Evolutionary conservation across 495 filamentous ascomycete genomes (phyloP).

Genomic region (Aspergillus homomorphus): DNA sequence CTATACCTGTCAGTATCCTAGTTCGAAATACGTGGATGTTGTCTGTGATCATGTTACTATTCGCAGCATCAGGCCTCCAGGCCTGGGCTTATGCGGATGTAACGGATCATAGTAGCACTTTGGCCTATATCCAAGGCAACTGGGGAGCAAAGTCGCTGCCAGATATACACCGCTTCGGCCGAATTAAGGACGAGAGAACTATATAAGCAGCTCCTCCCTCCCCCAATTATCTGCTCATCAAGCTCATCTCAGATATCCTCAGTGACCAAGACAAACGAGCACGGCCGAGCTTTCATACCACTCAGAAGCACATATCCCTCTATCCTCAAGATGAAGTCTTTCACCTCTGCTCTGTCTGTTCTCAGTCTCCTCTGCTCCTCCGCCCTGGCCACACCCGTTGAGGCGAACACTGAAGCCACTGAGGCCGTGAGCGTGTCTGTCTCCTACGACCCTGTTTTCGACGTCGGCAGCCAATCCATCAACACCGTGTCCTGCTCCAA

Average conservation of each 20-base stretch:
- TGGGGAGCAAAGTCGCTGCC: not conserved
- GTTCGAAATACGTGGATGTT: not conserved
- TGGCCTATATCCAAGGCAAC: not conserved
- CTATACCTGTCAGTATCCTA: slow-evolving; percentile 2
- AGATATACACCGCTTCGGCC: not conserved
- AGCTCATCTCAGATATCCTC: not conserved
- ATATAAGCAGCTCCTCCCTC: not conserved
- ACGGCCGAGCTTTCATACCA: not conserved
- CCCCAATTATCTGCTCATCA: not conserved
- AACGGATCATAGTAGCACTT: not conserved
- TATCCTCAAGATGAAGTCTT: slow-evolving; percentile 15
- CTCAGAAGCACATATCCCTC: not conserved
- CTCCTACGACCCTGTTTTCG: slow-evolving; percentile 38
- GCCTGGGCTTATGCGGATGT: not conserved
- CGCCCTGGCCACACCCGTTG: slow-evolving; percentile 11
- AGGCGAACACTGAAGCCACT: not conserved
- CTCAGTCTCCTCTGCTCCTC: slow-evolving; percentile 14
- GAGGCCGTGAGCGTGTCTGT: slow-evolving; percentile 27
- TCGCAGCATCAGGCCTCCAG: slow-evolving; percentile 6
- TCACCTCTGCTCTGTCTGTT: slow-evolving; percentile 11
- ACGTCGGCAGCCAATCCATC: slow-evolving; percentile 44
- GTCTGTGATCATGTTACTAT: slow-evolving; percentile 1
- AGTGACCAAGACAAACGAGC: not conserved
- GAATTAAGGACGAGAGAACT: not conserved
- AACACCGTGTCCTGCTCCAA: slow-evolving; percentile 59